Percentiles rank a stretch among this genome's conserved stretches.
phyloP scores from a whole-genome alignment of 345 rosid species.

The Camelina laxa region DNA sequence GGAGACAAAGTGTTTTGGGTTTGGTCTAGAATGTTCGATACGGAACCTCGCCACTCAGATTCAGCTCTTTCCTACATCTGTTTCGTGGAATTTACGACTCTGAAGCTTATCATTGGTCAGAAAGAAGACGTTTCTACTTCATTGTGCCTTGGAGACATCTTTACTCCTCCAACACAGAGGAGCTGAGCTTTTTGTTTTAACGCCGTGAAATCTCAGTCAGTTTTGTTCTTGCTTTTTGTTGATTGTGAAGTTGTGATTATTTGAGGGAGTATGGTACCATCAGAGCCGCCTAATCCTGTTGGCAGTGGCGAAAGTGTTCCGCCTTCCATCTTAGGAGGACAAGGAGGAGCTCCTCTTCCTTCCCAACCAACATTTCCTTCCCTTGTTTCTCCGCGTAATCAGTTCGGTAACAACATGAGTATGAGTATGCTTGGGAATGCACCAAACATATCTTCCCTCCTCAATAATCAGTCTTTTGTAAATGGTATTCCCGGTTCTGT shows the following conservation, averaged over 20 bases:
- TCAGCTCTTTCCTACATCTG: slow-evolving; percentile 19
- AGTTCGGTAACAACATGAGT: slow-evolving; percentile 57
- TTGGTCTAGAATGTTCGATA: slow-evolving; percentile 40
- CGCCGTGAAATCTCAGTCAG: background rate
- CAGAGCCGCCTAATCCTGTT: slow-evolving; percentile 80
- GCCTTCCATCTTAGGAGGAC: slow-evolving; percentile 76
- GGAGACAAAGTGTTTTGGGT: background rate
- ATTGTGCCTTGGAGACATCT: slow-evolving; percentile 49
- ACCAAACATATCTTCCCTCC: slow-evolving; percentile 77
- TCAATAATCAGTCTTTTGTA: slow-evolving; percentile 78
- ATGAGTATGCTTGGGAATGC: slow-evolving; percentile 85
- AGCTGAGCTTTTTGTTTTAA: slow-evolving; percentile 41
- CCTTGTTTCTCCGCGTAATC: slow-evolving; percentile 68
- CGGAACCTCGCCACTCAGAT: slow-evolving; percentile 38
- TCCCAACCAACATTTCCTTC: slow-evolving; percentile 74
- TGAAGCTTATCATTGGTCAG: slow-evolving; percentile 33
- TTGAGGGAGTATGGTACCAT: slow-evolving; percentile 67
- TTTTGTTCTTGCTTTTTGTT: slow-evolving; percentile 29
- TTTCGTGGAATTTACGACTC: slow-evolving; percentile 27
- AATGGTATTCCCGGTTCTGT: slow-evolving; percentile 67
- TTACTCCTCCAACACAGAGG: slow-evolving; percentile 47
- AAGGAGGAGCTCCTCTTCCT: slow-evolving; percentile 72
- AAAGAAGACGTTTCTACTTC: slow-evolving; percentile 27
- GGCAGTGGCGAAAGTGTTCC: slow-evolving; percentile 77
- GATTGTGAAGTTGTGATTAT: slow-evolving; percentile 44